Evolutionary conservation across 208 protist species (phyloP).

Genomic region (Wallacemonas sp.): DNA sequence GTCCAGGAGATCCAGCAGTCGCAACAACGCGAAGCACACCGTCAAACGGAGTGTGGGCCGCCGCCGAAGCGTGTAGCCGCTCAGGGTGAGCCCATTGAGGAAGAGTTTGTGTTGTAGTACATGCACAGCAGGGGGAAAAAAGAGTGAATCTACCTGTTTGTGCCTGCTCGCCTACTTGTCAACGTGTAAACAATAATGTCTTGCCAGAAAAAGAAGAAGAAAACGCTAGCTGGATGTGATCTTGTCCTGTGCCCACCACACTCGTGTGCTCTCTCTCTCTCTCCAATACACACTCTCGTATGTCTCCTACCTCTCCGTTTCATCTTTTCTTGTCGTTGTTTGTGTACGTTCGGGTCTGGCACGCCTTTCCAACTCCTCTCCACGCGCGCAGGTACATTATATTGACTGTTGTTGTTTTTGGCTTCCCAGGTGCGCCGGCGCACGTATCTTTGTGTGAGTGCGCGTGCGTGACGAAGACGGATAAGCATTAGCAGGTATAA

Average conservation of each 20-base stretch:
- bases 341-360: too few relatives aligned
- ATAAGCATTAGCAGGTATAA: too few relatives aligned
- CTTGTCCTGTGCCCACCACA: too few relatives aligned
- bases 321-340: not conserved
- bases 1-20: not conserved
- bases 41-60: not conserved
- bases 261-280: conserved; percentile 2
- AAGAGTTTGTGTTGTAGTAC: conserved; percentile 28
- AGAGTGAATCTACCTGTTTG: too few relatives aligned
- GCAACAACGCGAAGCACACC: not conserved
- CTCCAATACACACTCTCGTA: not conserved
- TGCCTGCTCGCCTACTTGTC: too few relatives aligned
- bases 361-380: too few relatives aligned
- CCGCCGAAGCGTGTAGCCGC: not conserved
- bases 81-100: conserved; percentile 8
- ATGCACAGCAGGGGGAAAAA: too few relatives aligned
- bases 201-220: too few relatives aligned
- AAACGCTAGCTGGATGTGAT: too few relatives aligned
- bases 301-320: not conserved
- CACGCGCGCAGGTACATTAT: too few relatives aligned
- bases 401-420: too few relatives aligned
- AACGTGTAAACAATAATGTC: too few relatives aligned
- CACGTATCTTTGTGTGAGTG: conserved; percentile 2
- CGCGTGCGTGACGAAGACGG: not conserved
- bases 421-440: not conserved